These are phyloP conservation scores for Daldinia caldariorum DNA, from an alignment of 495 filamentous ascomycete species.

Conservation along the genomic window DNA sequence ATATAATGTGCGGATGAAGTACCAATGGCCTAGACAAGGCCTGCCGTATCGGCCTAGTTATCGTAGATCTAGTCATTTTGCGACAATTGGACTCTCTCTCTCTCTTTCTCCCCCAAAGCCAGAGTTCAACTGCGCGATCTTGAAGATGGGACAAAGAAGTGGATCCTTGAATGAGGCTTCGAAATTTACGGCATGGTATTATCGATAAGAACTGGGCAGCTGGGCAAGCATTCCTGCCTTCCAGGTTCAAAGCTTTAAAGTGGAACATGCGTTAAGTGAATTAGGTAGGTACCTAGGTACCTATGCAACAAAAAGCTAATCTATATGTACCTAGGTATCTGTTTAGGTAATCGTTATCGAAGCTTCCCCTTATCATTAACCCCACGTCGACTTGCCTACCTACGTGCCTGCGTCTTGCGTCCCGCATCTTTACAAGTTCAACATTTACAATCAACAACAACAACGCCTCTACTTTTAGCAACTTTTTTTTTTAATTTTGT, in stretches of 20 bases:
- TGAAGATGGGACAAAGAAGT: conserved; percentile 31
- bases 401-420: background rate
- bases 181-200: conserved; percentile 37
- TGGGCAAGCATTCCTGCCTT: no score
- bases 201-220: conserved; percentile 40
- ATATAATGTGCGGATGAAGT: background rate
- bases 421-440: background rate
- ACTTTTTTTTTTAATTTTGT: background rate
- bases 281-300: conserved; percentile 7
- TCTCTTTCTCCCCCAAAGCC: conserved; percentile 14
- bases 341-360: conserved; percentile 20
- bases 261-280: background rate
- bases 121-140: conserved; percentile 28
- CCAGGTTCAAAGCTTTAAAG: background rate
- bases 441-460: no score
- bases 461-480: background rate
- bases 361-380: conserved; percentile 28
- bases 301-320: background rate
- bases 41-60: conserved; percentile 46
- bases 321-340: no score
- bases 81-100: conserved; percentile 33
- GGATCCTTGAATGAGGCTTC: conserved; percentile 18
- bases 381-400: conserved; percentile 33
- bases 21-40: conserved; percentile 43
- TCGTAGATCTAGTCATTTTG: conserved; percentile 42